Evolutionary conservation across 2,329 filamentous ascomycete species (phyloP).

Genomic region (Cercospora sp.): DNA sequence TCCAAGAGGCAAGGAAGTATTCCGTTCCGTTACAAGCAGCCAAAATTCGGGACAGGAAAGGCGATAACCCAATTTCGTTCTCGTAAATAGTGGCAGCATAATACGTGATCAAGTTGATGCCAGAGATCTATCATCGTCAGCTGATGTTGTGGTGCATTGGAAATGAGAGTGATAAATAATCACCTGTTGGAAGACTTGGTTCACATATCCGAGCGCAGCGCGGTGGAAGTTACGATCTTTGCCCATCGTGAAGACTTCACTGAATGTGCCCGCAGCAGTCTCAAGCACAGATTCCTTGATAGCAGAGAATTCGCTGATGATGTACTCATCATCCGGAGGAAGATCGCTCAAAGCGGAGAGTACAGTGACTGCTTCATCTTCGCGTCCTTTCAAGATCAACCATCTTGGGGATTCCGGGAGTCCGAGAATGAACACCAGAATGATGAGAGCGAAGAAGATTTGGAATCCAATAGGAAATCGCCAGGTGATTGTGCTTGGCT

Average conservation of each 20-base stretch:
- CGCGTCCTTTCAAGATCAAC: conserved; percentile 37
- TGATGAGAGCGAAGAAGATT: conserved; percentile 51
- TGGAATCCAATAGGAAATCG: conserved; percentile 58
- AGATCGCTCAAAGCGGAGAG: conserved; percentile 40
- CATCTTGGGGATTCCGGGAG: conserved; percentile 51
- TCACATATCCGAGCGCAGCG: conserved; percentile 45
- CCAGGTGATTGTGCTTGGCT: conserved; percentile 46
- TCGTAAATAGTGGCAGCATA: conserved; percentile 54
- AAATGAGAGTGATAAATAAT: not conserved
- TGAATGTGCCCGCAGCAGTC: conserved; percentile 34
- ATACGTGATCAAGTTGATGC: conserved; percentile 38
- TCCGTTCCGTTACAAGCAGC: conserved; percentile 57
- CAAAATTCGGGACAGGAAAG: conserved; percentile 51
- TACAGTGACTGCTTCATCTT: conserved; percentile 39
- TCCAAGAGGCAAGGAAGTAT: conserved; percentile 52
- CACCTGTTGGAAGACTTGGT: conserved; percentile 49
- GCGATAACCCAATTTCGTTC: conserved; percentile 53
- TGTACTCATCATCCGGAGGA: conserved; percentile 35
- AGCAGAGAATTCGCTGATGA: conserved; percentile 32
- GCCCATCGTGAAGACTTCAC: conserved; percentile 40
- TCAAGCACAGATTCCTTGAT: conserved; percentile 43
- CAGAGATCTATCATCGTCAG: conserved; percentile 26
- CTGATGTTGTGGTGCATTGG: not conserved
- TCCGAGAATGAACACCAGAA: conserved; percentile 45
- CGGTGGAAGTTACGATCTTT: conserved; percentile 49